Percentiles rank a stretch among this genome's conserved stretches.
Evolutionary conservation across 2,329 filamentous ascomycete species (phyloP).

Genomic region (Cercospora sesami): DNA sequence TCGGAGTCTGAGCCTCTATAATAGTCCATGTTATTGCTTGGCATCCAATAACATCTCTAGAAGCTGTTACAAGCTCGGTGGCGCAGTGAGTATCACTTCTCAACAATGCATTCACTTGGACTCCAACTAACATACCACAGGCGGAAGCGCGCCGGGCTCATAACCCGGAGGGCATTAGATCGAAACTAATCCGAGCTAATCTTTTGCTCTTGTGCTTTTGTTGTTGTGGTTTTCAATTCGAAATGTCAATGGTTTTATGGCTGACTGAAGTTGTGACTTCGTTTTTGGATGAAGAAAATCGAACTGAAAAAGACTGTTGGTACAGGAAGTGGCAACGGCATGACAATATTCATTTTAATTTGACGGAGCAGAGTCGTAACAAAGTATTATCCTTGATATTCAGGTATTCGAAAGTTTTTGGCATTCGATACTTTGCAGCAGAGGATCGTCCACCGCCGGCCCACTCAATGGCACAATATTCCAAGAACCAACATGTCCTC

Average conservation of each 20-base stretch:
- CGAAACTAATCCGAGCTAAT: constrained; percentile 5
- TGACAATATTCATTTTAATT: not conserved
- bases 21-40: too few relatives aligned
- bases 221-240: too few relatives aligned
- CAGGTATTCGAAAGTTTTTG: not conserved
- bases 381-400: not conserved
- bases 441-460: not conserved
- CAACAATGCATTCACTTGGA: not conserved
- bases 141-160: constrained; percentile 17
- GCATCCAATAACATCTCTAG: not conserved
- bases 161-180: constrained; percentile 13
- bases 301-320: too few relatives aligned
- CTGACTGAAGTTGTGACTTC: too few relatives aligned
- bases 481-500: not conserved
- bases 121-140: not conserved
- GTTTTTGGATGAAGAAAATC: too few relatives aligned
- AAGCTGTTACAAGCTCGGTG: constrained; percentile 3
- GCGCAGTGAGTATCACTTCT: constrained; percentile 5
- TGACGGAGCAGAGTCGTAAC: not conserved
- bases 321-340: not conserved
- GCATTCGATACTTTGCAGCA: not conserved
- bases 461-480: not conserved
- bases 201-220: not conserved
- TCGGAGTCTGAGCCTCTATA: too few relatives aligned
- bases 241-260: too few relatives aligned